A percentile compares a stretch with the other conserved stretches of the same genome.
These are phyloP conservation scores for Colletotrichum simmondsii DNA, from an alignment of 2,329 filamentous ascomycete species.

Conservation along the genomic window DNA sequence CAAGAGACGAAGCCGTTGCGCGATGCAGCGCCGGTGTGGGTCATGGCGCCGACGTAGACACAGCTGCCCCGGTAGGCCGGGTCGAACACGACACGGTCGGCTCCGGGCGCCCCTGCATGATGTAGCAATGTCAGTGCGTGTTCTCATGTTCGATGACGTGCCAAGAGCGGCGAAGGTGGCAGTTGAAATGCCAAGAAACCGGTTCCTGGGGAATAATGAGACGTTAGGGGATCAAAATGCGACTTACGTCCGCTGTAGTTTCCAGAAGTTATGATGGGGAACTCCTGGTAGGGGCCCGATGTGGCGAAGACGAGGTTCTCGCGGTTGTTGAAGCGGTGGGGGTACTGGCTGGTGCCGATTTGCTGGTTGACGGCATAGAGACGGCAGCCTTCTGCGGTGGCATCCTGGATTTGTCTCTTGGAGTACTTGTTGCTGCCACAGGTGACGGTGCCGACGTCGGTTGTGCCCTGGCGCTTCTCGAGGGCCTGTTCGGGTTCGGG, in stretches of 20 bases:
- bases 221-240: neutral
- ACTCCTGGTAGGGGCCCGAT: conserved; percentile 51
- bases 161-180: neutral
- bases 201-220: neutral
- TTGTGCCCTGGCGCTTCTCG: conserved; percentile 21
- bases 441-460: neutral
- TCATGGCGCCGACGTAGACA: conserved; percentile 71
- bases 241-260: conserved; percentile 49
- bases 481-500: neutral
- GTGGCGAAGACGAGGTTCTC: conserved; percentile 50
- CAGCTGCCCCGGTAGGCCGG: conserved; percentile 47
- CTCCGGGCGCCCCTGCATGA: conserved; percentile 66
- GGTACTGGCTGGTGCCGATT: conserved; percentile 41
- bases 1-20: conserved; percentile 76
- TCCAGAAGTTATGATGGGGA: conserved; percentile 47
- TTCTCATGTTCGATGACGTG: neutral
- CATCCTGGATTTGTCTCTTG: conserved; percentile 28
- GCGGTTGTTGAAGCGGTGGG: conserved; percentile 51
- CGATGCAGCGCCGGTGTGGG: conserved; percentile 74
- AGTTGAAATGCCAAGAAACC: neutral
- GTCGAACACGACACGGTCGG: conserved; percentile 76
- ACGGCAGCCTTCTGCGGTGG: conserved; percentile 34
- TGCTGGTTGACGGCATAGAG: conserved; percentile 21
- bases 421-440: conserved; percentile 29
- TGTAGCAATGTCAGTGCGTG: conserved; percentile 14